A percentile compares a stretch with the other conserved stretches of the same genome.
Evolutionary conservation across 108 stramenopile species (phyloP).

Genomic region (Skeletonema menzelii): DNA sequence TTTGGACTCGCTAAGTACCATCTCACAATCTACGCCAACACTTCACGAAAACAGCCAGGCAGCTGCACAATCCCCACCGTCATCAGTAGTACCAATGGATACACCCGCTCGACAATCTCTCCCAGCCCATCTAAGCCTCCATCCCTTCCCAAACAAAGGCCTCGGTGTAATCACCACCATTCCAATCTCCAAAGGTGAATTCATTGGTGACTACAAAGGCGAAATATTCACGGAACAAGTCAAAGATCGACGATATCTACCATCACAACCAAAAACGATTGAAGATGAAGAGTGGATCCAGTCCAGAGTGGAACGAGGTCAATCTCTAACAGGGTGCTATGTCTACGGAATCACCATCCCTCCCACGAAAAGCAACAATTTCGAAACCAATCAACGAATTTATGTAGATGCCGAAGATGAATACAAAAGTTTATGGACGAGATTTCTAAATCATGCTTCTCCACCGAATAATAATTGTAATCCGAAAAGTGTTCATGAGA

Average conservation of each 20-base stretch:
- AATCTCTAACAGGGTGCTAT: slow-evolving; percentile 47
- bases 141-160: slow-evolving; percentile 39
- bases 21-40: neutral
- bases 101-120: slow-evolving; percentile 47
- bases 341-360: slow-evolving; percentile 41
- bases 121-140: slow-evolving; percentile 28
- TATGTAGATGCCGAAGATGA: slow-evolving; percentile 61
- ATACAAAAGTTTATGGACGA: slow-evolving; percentile 44
- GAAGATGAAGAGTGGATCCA: slow-evolving; percentile 47
- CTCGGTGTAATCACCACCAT: slow-evolving; percentile 24
- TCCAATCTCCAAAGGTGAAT: slow-evolving; percentile 16
- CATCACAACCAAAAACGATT: slow-evolving; percentile 15
- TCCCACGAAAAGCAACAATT: neutral
- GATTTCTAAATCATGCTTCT: slow-evolving; percentile 56
- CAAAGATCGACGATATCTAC: slow-evolving; percentile 50
- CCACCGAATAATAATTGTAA: slow-evolving; percentile 30
- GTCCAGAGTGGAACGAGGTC: slow-evolving; percentile 41
- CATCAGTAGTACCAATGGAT: slow-evolving; percentile 23
- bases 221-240: slow-evolving; percentile 40
- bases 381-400: slow-evolving; percentile 1
- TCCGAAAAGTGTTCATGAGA: slow-evolving; percentile 44
- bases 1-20: neutral
- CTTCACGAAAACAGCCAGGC: neutral
- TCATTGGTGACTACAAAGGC: slow-evolving; percentile 56
- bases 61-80: neutral